Percentiles rank a stretch among this genome's conserved stretches.
phyloP scores from a whole-genome alignment of 164 flowering plant species.

The Vitis cinerea region DNA sequence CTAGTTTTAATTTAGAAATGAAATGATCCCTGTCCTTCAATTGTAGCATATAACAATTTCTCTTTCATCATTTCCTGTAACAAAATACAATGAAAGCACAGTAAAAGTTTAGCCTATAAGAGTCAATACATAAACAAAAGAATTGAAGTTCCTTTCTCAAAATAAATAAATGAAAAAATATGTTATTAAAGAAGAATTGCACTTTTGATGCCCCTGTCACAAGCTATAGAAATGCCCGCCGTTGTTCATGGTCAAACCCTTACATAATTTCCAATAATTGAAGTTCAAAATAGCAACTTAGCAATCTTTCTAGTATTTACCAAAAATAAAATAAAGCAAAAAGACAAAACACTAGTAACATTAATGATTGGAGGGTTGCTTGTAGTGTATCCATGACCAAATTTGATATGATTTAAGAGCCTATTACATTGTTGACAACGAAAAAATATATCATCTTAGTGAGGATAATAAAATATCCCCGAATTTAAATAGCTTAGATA shows the following conservation, averaged over 20 bases:
- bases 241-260: constrained; percentile 57
- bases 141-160: background rate
- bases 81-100: background rate
- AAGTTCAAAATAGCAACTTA: constrained; percentile 9
- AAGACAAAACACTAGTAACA: constrained; percentile 37
- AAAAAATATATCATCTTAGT: constrained; percentile 3
- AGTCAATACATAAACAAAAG: no score
- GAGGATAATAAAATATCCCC: background rate
- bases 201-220: constrained; percentile 96
- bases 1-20: constrained; percentile 6
- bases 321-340: constrained; percentile 2
- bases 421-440: constrained; percentile 44
- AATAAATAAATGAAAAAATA: background rate
- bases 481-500: background rate
- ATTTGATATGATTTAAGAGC: constrained; percentile 75
- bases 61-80: constrained; percentile 85
- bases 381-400: constrained; percentile 94
- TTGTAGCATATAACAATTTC: constrained; percentile 82
- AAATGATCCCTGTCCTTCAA: constrained; percentile 53
- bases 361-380: constrained; percentile 76
- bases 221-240: constrained; percentile 82
- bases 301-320: background rate
- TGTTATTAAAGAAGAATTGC: background rate
- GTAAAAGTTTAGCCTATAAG: no score
- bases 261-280: constrained; percentile 79